Percentiles rank a stretch among this genome's conserved stretches.
Evolutionary conservation across 2,329 filamentous ascomycete species (phyloP).

Genomic region (Chaetothyriales sp.): DNA sequence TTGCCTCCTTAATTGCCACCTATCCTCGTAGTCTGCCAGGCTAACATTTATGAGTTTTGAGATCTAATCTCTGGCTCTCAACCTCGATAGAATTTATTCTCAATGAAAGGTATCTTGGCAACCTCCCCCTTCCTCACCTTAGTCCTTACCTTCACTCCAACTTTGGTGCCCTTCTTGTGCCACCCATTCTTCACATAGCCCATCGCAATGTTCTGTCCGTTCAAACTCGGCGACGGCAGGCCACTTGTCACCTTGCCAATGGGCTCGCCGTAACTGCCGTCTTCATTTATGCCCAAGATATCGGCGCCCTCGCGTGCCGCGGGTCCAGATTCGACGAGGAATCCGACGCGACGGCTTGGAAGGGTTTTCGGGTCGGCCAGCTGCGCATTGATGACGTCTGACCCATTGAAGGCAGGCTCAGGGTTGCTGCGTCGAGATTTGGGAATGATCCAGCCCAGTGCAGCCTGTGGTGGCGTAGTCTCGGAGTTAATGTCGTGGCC

Average conservation of each 20-base stretch:
- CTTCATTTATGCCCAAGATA: constrained; percentile 47
- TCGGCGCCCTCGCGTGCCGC: constrained; percentile 81
- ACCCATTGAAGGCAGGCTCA: constrained; percentile 68
- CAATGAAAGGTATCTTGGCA: constrained; percentile 79
- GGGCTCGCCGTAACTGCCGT: constrained; percentile 39
- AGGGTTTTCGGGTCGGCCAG: constrained; percentile 48
- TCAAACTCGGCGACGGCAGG: constrained; percentile 71
- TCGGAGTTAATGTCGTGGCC: constrained; percentile 87
- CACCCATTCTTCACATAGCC: constrained; percentile 70
- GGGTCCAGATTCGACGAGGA: constrained; percentile 64
- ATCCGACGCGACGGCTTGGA: constrained; percentile 62
- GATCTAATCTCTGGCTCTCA: neutral
- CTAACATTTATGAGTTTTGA: neutral
- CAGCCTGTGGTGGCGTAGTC: constrained; percentile 54
- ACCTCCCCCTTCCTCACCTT: constrained; percentile 62
- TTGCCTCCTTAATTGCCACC: no score
- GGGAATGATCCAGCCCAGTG: constrained; percentile 68
- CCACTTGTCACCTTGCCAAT: constrained; percentile 80
- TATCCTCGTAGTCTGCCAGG: neutral
- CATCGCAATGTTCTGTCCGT: constrained; percentile 84
- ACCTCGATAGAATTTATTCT: constrained; percentile 57
- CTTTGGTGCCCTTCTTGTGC: constrained; percentile 72
- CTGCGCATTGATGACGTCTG: constrained; percentile 62
- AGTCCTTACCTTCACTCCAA: constrained; percentile 64
- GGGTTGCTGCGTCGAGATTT: constrained; percentile 50